Evolutionary conservation across 345 rosid genomes (phyloP).

Genomic region (Trapa bicornis): DNA sequence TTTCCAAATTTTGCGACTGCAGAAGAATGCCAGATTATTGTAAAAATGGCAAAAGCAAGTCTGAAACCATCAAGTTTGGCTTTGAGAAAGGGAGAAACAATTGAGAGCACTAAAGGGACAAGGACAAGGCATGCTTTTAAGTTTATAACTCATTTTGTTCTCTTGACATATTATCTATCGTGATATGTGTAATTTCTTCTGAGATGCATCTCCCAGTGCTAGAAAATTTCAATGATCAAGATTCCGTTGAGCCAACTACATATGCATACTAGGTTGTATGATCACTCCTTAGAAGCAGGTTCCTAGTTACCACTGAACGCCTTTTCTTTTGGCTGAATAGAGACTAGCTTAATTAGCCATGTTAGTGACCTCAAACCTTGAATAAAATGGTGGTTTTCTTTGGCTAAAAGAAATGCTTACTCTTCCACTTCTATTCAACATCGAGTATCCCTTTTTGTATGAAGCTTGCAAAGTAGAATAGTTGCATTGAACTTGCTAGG

Average conservation of each 20-base stretch:
- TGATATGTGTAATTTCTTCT: slow-evolving; percentile 9
- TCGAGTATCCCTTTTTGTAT: background rate
- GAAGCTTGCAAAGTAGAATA: background rate
- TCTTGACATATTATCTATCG: slow-evolving; percentile 10
- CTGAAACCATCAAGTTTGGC: slow-evolving; percentile 48
- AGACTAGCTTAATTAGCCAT: background rate
- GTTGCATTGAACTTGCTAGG: background rate
- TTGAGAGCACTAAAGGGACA: slow-evolving; percentile 25
- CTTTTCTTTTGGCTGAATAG: too few relatives aligned
- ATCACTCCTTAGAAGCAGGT: background rate
- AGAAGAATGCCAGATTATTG: slow-evolving; percentile 39
- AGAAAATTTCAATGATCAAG: background rate
- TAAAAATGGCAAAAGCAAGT: slow-evolving; percentile 30
- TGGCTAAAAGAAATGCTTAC: background rate
- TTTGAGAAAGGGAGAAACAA: slow-evolving; percentile 41
- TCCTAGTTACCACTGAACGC: background rate
- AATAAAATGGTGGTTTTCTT: background rate
- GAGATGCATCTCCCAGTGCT: background rate
- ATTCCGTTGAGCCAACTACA: background rate
- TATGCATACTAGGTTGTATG: background rate
- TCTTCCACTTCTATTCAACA: background rate
- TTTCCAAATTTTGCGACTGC: slow-evolving; percentile 41
- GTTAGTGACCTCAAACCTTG: background rate
- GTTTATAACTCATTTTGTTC: background rate
- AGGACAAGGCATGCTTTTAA: slow-evolving; percentile 56